Conservation (phyloP, 495 filamentous ascomycete species). For the Penicillium egyptiacum region DNA sequence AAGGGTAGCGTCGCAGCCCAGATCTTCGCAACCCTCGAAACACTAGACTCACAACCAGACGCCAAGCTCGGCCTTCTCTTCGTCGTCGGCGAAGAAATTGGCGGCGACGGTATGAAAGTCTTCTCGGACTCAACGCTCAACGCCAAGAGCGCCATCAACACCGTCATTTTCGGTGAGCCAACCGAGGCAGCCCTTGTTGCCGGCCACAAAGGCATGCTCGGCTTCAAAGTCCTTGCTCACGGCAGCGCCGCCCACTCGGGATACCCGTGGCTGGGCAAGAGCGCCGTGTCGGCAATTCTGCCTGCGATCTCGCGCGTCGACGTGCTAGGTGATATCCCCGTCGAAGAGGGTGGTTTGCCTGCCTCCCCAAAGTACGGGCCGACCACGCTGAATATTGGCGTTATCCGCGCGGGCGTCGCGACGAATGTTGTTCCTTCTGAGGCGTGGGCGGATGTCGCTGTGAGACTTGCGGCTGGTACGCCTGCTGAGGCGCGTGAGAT, state of each 20-base stretch:
- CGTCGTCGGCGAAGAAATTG: slow-evolving; percentile 84
- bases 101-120: slow-evolving; percentile 78
- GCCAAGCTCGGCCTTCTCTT: slow-evolving; percentile 70
- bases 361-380: slow-evolving; percentile 73
- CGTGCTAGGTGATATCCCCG: slow-evolving; percentile 48
- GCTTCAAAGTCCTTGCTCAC: slow-evolving; percentile 59
- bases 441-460: slow-evolving; percentile 64
- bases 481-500: slow-evolving; percentile 53
- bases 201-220: slow-evolving; percentile 83
- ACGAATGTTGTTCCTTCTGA: slow-evolving; percentile 79
- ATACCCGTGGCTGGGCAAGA: slow-evolving; percentile 82
- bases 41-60: slow-evolving; percentile 47
- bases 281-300: slow-evolving; percentile 73
- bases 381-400: slow-evolving; percentile 84
- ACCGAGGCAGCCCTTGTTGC: slow-evolving; percentile 82
- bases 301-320: slow-evolving; percentile 63
- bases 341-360: slow-evolving; percentile 58
- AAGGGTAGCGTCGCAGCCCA: slow-evolving; percentile 86
- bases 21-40: slow-evolving; percentile 63
- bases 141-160: slow-evolving; percentile 48
- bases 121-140: slow-evolving; percentile 46
- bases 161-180: slow-evolving; percentile 87
- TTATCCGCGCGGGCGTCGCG: slow-evolving; percentile 78
- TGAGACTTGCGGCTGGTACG: slow-evolving; percentile 73
- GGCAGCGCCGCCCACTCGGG: slow-evolving; percentile 86